A percentile compares a stretch with the other conserved stretches of the same genome.
Evolutionary conservation across 768 basidiomycete species (phyloP).

Genomic region (Tylopilus sp.): DNA sequence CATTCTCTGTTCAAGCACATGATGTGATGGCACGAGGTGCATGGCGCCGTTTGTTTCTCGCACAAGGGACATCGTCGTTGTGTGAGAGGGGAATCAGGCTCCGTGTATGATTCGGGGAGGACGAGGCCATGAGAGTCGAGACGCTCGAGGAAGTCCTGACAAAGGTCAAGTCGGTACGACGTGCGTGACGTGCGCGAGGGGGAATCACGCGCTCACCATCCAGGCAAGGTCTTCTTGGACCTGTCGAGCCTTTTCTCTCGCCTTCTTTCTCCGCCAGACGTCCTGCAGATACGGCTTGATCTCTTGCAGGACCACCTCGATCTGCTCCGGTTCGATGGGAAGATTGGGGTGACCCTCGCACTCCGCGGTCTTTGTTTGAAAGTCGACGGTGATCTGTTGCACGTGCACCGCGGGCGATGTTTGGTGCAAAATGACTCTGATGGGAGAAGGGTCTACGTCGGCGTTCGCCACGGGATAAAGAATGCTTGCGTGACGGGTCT

Average conservation of each 20-base stretch:
- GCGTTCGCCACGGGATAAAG: conserved; percentile 7
- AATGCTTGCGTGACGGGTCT: conserved; percentile 15
- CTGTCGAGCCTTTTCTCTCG: conserved; percentile 1
- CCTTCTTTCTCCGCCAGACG: conserved; percentile 8
- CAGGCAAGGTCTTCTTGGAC: conserved; percentile 6
- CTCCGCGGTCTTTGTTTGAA: conserved; percentile 11
- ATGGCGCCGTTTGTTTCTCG: not conserved
- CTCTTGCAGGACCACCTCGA: conserved; percentile 15
- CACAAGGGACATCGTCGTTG: no score
- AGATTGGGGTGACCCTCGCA: conserved; percentile 15
- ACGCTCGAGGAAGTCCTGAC: conserved; percentile 16
- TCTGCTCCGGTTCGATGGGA: conserved; percentile 15
- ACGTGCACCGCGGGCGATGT: conserved; percentile 2
- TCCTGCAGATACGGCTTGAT: conserved; percentile 13
- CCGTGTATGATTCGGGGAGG: no score
- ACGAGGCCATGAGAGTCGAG: conserved; percentile 11
- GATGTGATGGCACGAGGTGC: conserved; percentile 9
- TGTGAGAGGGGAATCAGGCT: no score
- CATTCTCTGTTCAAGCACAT: conserved; percentile 19
- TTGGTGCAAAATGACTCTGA: conserved; percentile 16
- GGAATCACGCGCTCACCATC: conserved; percentile 9
- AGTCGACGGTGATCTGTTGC: conserved; percentile 17
- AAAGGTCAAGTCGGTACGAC: not conserved
- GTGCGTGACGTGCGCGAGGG: no score
- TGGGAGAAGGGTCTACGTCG: conserved; percentile 5